Conservation (phyloP, 495 filamentous ascomycete species). For the Pyrenopolyporus hunteri region DNA sequence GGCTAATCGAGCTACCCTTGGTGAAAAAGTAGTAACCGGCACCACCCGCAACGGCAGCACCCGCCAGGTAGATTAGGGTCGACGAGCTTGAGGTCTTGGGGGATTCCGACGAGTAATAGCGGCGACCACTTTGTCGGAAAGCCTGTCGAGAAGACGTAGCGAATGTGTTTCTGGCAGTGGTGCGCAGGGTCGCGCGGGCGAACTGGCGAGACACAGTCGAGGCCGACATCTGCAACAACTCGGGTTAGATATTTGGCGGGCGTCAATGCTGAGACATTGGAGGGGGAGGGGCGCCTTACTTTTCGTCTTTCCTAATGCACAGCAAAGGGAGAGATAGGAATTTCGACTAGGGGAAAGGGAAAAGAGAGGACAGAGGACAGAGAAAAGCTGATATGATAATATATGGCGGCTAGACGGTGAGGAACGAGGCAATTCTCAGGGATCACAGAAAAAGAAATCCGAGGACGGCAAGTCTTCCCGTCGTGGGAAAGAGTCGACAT, state of each 20-base stretch:
- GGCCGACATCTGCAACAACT: conserved; percentile 52
- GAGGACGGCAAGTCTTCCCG: conserved; percentile 22
- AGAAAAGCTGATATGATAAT: conserved; percentile 20
- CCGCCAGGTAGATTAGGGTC: conserved; percentile 50
- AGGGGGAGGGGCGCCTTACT: conserved; percentile 24
- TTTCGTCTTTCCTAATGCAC: conserved; percentile 31
- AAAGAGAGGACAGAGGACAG: conserved; percentile 23
- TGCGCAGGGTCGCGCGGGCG: conserved; percentile 64
- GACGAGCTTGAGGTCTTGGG: conserved; percentile 61
- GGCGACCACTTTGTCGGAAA: conserved; percentile 69
- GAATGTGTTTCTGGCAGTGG: conserved; percentile 56
- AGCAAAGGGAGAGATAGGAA: conserved; percentile 27
- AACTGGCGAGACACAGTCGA: conserved; percentile 53
- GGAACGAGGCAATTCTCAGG: conserved; percentile 24
- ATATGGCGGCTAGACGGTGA: conserved; percentile 19
- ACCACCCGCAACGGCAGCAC: conserved; percentile 65
- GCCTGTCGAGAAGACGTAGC: conserved; percentile 59
- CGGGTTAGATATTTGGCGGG: conserved; percentile 20
- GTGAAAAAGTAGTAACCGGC: conserved; percentile 75
- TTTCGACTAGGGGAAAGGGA: conserved; percentile 16
- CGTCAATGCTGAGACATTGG: conserved; percentile 32
- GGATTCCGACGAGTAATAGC: conserved; percentile 77
- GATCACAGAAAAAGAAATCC: conserved; percentile 26
- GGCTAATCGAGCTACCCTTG: conserved; percentile 58
- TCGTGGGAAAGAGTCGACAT: conserved; percentile 9